Base-by-base conservation (phyloP, 2,329 filamentous ascomycete species). In the Penicillium thymicola region DNA sequence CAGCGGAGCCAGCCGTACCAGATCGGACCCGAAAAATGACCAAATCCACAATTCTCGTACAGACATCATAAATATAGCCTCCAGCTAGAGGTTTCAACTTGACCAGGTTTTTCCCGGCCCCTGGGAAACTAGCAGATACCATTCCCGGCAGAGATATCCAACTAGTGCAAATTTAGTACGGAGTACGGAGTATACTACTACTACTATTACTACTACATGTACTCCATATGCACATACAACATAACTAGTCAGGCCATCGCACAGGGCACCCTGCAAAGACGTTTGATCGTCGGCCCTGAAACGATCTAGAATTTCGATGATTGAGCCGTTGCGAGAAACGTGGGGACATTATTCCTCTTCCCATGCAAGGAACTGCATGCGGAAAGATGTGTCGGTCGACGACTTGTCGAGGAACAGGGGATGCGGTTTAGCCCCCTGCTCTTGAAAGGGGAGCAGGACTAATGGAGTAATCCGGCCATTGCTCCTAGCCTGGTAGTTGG, bases 251-350 rank as follows among this genome's bases (percentile, higher is more conserved):
- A 45, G 40, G 2, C 23, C 23, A 52, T 46, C 30, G 58, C 61
- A 65, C 57, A 59, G 61, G 50, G 53, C 62, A 59, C 51, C 47
- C 42, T 51, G 52, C 59, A 54, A 47, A 51, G 57, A 55, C 25
- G 65, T 69, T 72, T 72, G 69, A 72, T 72, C 68, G 65, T 60
- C 69, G 54, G 10, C 32, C 45, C 59, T 70, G 70, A 72, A 72
- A 71, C 69, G 38, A 65, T 71, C 67, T 68, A 69, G 68, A 71
- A 68, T 30, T 53, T 62, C 53, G 32, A 57, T 43, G 37, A 40
- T 46, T 54, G 54, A 57, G 54, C 50, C 51, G 41, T 46, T 46
- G 51, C 5, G 28, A 52, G 49, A 51, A 55, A 32, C 55, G 58
- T 63, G 62, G 59, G 47, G 51, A 46, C 10, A 43, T 42, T 36